Evolutionary conservation across 768 basidiomycete species (phyloP).

Genomic region (Tylopilus balloui): DNA sequence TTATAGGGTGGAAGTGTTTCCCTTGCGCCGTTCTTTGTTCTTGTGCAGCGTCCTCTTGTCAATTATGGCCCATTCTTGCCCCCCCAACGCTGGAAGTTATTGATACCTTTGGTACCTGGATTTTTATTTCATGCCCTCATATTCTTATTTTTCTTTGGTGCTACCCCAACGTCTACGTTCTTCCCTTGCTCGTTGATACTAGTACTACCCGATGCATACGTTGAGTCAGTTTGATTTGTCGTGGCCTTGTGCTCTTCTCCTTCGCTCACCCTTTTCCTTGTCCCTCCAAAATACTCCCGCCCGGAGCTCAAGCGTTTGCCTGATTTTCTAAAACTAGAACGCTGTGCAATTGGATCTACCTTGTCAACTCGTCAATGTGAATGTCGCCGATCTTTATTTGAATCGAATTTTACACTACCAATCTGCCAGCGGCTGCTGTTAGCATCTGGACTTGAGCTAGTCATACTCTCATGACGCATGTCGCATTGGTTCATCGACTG

Average conservation of each 20-base stretch:
- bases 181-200: background rate
- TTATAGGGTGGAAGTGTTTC: slow-evolving; percentile 4
- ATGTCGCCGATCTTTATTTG: too few relatives aligned
- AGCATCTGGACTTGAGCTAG: too few relatives aligned
- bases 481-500: too few relatives aligned
- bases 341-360: background rate
- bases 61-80: background rate
- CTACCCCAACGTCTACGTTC: background rate
- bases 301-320: slow-evolving; percentile 21
- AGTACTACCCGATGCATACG: background rate
- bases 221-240: background rate
- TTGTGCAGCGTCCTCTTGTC: slow-evolving; percentile 5
- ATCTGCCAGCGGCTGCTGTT: too few relatives aligned
- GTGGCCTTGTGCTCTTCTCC: background rate
- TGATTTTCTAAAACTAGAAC: slow-evolving; percentile 6
- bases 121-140: slow-evolving; percentile 19
- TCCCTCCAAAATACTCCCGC: slow-evolving; percentile 4
- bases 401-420: too few relatives aligned
- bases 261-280: background rate
- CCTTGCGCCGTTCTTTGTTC: background rate
- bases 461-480: too few relatives aligned
- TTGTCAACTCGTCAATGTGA: background rate
- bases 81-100: slow-evolving; percentile 8
- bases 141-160: background rate
- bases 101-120: slow-evolving; percentile 19